Evolutionary conservation across 1,139 yeast species (phyloP).

Genomic region (Pichia sp.): DNA sequence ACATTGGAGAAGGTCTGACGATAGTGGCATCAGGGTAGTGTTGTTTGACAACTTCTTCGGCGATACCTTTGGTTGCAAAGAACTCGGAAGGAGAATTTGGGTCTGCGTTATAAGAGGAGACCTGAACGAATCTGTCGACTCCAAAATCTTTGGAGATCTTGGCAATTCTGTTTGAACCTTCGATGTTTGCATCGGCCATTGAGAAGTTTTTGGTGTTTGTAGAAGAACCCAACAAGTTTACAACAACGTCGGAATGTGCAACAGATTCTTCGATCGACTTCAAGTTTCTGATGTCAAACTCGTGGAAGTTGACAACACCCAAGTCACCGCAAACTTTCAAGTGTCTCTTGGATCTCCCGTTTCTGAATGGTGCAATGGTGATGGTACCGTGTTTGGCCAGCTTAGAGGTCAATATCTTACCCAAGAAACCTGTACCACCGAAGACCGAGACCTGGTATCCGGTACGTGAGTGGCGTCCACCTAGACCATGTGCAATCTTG

Average conservation of each 20-base stretch:
- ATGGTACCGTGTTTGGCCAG: constrained; percentile 79
- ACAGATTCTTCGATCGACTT: constrained; percentile 75
- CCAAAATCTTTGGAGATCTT: constrained; percentile 67
- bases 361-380: constrained; percentile 74
- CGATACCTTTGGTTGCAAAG: constrained; percentile 77
- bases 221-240: constrained; percentile 76
- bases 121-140: constrained; percentile 73
- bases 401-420: constrained; percentile 66
- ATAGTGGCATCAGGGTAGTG: constrained; percentile 73
- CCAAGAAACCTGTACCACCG: constrained; percentile 79
- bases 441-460: constrained; percentile 89
- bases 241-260: constrained; percentile 77
- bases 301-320: constrained; percentile 82
- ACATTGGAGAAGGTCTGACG: constrained; percentile 83
- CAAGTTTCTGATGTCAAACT: constrained; percentile 76
- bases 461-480: constrained; percentile 85
- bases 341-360: constrained; percentile 74
- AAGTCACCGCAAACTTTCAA: constrained; percentile 81
- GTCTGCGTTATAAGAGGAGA: constrained; percentile 76
- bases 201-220: constrained; percentile 73
- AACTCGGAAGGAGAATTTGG: constrained; percentile 63
- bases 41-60: constrained; percentile 67
- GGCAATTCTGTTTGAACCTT: constrained; percentile 72
- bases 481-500: constrained; percentile 62
- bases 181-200: constrained; percentile 81